Conservation (phyloP, 2,329 filamentous ascomycete species). For the Xylaria hypoxylon region DNA sequence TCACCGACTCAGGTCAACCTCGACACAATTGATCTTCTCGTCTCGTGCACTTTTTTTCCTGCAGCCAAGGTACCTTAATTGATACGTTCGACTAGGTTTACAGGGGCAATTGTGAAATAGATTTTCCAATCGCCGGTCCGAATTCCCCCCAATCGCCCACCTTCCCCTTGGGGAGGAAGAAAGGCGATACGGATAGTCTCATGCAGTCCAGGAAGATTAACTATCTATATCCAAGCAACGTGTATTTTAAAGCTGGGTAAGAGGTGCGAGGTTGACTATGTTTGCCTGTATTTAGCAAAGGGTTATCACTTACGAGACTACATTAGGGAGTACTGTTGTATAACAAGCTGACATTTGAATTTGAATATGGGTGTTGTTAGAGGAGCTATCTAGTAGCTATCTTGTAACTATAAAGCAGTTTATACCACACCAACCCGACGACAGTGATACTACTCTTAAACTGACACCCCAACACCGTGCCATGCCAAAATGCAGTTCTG, state of each 20-base stretch:
- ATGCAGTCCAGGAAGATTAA: background rate
- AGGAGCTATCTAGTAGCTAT: slow-evolving; percentile 10
- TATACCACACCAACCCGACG: slow-evolving; percentile 18
- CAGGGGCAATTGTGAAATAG: background rate
- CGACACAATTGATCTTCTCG: slow-evolving; percentile 4
- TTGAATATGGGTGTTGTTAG: slow-evolving; percentile 14
- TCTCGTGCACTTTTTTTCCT: slow-evolving; percentile 6
- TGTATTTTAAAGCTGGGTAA: background rate
- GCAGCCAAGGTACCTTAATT: slow-evolving; percentile 2
- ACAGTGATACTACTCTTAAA: slow-evolving; percentile 5
- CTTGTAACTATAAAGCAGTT: slow-evolving; percentile 14
- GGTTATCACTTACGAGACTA: background rate
- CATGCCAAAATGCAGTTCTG: slow-evolving; percentile 28
- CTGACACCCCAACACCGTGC: slow-evolving; percentile 37
- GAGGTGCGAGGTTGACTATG: background rate
- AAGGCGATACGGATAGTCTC: background rate
- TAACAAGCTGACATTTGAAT: slow-evolving; percentile 2
- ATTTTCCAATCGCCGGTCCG: background rate
- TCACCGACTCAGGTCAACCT: slow-evolving; percentile 18
- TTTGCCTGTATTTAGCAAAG: slow-evolving; percentile 5
- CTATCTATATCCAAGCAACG: background rate
- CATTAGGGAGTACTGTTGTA: background rate
- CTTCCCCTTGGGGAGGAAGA: background rate
- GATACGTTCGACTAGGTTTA: slow-evolving; percentile 5
- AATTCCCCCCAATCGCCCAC: background rate